Evolutionary conservation across 2,329 filamentous ascomycete species (phyloP), one percentile per base, ranked within the genome.

Genomic region (Cladophialophora yegresii): DNA sequence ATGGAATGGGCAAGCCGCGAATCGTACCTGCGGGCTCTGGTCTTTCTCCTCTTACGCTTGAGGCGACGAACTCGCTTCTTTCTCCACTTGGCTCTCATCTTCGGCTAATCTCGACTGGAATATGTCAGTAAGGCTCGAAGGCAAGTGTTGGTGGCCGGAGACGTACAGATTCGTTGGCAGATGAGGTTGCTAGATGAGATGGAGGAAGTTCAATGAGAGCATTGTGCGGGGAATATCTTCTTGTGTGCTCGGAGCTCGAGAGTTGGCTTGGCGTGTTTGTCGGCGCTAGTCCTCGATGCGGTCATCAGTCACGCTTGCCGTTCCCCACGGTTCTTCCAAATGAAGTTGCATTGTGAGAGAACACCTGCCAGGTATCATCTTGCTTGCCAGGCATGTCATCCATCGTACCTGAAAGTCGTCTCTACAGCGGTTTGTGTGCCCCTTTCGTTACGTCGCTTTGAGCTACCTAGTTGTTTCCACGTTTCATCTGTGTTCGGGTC

Each of bases 41-140:
- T 96, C 93, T 99, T 99, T 92, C 95, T 96, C 86, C 95, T 92
- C 93, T 99, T 99, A 81, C 93, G 90, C 90, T 98, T 98, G 83
- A 99, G 92, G 83, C 95, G 89, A 78, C 95, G 88, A 84, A 96
- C 93, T 82, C 95, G 88, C 93, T 99, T 99, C 91, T 99, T 99
- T 87, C 93, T 95, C 95, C 95, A 98, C 87, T 98, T 98, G 80
- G 92, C 93, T 95, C 93, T 89, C 87, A 89, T 89, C 68, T 70
- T 70, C 62, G 61, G n/a, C 28, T 66, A 64, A 66, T 47, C 59
- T 55, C 28, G 63, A 66, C 65, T 67, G 28, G 10, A n/a, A 22
- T 13, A n/a, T 45, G 63, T 67, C 33, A 67, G 63, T 51, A 51
- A 26, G 16, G 43, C 23, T 55, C 45, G 47, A 54, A 16, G 16